These are phyloP conservation scores for Fagus crenata DNA, from an alignment of 306 rosid species.

Conservation along the genomic window DNA sequence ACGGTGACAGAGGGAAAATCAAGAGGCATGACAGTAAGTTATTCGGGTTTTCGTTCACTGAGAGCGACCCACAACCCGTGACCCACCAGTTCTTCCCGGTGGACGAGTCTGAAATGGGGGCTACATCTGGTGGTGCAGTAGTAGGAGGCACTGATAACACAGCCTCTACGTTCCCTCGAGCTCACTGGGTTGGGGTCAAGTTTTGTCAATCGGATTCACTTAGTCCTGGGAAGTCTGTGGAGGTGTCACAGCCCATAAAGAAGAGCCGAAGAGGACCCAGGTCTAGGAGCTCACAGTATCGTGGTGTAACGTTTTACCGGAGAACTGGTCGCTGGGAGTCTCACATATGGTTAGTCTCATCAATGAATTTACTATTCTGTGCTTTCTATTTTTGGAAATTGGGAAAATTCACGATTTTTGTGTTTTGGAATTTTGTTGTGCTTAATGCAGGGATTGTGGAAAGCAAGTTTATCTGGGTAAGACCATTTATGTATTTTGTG, in stretches of 20 bases:
- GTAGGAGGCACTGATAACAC: conserved; percentile 6
- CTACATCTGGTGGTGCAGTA: neutral
- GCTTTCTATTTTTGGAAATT: neutral
- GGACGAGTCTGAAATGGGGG: conserved; percentile 44
- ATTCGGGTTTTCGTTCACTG: conserved; percentile 64
- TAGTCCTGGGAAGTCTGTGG: conserved; percentile 41
- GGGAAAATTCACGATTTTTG: conserved; percentile 14
- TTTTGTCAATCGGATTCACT: conserved; percentile 62
- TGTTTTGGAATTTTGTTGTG: conserved; percentile 22
- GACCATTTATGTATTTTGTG: conserved; percentile 9
- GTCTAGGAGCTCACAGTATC: conserved; percentile 92
- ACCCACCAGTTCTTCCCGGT: conserved; percentile 84
- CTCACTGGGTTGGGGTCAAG: conserved; percentile 95
- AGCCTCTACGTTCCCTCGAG: conserved; percentile 55
- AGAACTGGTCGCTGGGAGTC: conserved; percentile 99
- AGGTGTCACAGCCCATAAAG: conserved; percentile 72
- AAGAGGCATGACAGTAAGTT: conserved; percentile 39
- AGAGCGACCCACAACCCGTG: conserved; percentile 48
- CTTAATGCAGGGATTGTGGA: conserved; percentile 87
- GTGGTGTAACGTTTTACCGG: conserved; percentile 98
- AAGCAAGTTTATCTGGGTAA: conserved; percentile 98
- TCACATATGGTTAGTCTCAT: conserved; percentile 72
- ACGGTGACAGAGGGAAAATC: conserved; percentile 25
- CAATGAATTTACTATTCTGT: neutral
- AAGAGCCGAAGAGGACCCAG: conserved; percentile 96